These are phyloP conservation scores for Globisporangium cylindrosporum DNA, from an alignment of 352 stramenopile genomes.

Conservation along the genomic window DNA sequence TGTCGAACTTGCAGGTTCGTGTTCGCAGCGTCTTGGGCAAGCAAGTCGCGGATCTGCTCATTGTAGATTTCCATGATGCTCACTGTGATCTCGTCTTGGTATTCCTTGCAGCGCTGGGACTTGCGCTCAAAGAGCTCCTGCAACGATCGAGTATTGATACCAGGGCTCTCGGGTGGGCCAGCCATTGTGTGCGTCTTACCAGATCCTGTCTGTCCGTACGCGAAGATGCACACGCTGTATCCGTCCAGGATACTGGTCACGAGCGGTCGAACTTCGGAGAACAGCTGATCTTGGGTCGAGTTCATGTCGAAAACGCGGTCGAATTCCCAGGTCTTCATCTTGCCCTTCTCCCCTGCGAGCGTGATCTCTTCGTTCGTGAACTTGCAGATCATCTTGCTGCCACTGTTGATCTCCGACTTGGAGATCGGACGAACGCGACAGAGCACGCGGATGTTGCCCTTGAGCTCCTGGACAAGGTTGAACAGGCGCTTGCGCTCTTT, in stretches of 20 bases:
- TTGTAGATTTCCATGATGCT: constrained; percentile 97
- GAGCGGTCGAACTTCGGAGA: constrained; percentile 69
- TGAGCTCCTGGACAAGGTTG: constrained; percentile 94
- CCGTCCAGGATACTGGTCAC: constrained; percentile 85
- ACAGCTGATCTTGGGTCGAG: constrained; percentile 77
- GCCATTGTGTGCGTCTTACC: constrained; percentile 89
- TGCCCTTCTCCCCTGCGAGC: constrained; percentile 76
- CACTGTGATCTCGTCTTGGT: constrained; percentile 84
- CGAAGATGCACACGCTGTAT: constrained; percentile 91
- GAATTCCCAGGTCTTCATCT: constrained; percentile 85
- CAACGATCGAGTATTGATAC: constrained; percentile 84
- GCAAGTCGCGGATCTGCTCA: constrained; percentile 93
- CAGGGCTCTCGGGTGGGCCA: constrained; percentile 58
- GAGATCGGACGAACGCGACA: constrained; percentile 94
- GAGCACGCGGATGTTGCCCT: constrained; percentile 97
- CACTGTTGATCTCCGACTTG: constrained; percentile 63
- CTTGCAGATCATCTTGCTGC: constrained; percentile 82
- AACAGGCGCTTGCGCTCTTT: constrained; percentile 92
- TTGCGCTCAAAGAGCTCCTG: constrained; percentile 83
- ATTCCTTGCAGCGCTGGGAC: constrained; percentile 59
- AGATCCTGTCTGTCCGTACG: constrained; percentile 85
- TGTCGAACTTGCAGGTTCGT: constrained; percentile 85
- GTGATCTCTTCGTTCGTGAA: constrained; percentile 82
- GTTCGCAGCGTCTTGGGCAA: constrained; percentile 78
- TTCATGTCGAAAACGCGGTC: constrained; percentile 81